Evolutionary conservation across 2,329 filamentous ascomycete species (phyloP).

Genomic region (Coniochaeta ligniaria): DNA sequence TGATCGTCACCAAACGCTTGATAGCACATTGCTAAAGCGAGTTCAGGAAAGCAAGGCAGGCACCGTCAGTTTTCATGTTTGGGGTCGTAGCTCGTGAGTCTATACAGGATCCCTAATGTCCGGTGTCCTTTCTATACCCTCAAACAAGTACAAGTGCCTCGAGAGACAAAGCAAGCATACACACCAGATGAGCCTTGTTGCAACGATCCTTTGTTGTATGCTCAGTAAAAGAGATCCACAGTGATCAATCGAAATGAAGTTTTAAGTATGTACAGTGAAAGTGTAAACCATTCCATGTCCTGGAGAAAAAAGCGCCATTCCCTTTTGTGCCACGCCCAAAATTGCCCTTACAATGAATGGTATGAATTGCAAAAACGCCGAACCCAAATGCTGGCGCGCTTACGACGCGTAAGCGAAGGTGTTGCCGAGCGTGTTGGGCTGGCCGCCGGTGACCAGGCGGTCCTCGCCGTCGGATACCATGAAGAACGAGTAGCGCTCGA

Average conservation of each 20-base stretch:
- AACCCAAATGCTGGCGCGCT: slow-evolving; percentile 1
- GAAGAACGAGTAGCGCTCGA: slow-evolving; percentile 53
- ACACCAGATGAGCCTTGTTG: background rate
- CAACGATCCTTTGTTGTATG: slow-evolving; percentile 1
- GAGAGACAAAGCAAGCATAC: background rate
- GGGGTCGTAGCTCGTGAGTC: background rate
- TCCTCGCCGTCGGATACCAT: slow-evolving; percentile 34
- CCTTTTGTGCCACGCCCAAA: slow-evolving; percentile 1
- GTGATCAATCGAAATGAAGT: background rate
- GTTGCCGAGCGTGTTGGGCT: slow-evolving; percentile 39
- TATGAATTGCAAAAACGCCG: slow-evolving; percentile 5
- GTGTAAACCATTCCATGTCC: slow-evolving; percentile 3
- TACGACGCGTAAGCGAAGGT: slow-evolving; percentile 36
- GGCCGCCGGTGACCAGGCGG: slow-evolving; percentile 31
- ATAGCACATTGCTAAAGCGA: background rate
- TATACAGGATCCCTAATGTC: background rate
- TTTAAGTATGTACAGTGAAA: slow-evolving; percentile 12
- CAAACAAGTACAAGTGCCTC: slow-evolving; percentile 4
- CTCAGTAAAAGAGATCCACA: background rate
- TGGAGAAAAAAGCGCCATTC: background rate
- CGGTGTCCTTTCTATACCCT: background rate
- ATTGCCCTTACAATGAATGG: slow-evolving; percentile 6
- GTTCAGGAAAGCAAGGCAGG: background rate
- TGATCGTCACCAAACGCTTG: background rate
- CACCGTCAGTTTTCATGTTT: background rate